These are phyloP conservation scores for Papilionanthe hybrid DNA, from an alignment of 116 monocot genomes.

Conservation along the genomic window DNA sequence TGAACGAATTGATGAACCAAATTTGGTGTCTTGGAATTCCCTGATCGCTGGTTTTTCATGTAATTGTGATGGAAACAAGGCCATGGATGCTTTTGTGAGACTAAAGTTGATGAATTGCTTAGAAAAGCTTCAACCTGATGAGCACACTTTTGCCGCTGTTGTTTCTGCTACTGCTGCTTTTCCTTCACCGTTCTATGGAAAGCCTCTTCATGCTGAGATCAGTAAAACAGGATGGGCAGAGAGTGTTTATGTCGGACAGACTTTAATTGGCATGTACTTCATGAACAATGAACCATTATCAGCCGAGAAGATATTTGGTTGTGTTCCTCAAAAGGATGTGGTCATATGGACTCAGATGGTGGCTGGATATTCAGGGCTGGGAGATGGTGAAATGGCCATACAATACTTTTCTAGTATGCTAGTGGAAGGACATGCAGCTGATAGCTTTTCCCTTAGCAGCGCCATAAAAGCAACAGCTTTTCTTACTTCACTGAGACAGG, in stretches of 20 bases:
- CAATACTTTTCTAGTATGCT: constrained; percentile 55
- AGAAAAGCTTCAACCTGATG: constrained; percentile 39
- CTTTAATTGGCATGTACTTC: constrained; percentile 82
- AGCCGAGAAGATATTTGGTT: constrained; percentile 45
- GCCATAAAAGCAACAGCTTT: constrained; percentile 66
- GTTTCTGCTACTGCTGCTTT: constrained; percentile 47
- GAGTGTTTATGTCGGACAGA: constrained; percentile 55
- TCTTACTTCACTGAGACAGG: constrained; percentile 56
- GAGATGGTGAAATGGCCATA: constrained; percentile 54
- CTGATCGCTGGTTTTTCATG: constrained; percentile 61
- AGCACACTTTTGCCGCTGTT: constrained; percentile 65
- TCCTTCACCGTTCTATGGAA: constrained; percentile 46
- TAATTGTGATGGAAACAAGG: constrained; percentile 33
- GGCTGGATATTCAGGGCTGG: constrained; percentile 58
- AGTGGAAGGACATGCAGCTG: constrained; percentile 53
- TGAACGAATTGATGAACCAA: constrained; percentile 47
- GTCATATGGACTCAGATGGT: constrained; percentile 89
- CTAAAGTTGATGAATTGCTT: constrained; percentile 20
- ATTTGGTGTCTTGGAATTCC: constrained; percentile 84
- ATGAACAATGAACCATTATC: constrained; percentile 48
- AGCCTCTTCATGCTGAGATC: constrained; percentile 62
- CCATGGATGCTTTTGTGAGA: constrained; percentile 43
- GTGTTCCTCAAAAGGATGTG: constrained; percentile 46
- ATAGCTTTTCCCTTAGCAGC: constrained; percentile 78
- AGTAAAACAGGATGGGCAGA: constrained; percentile 44